Percentiles rank a stretch among this genome's conserved stretches.
These are phyloP conservation scores for Monilinia aucupariae DNA, from an alignment of 2,329 filamentous ascomycete genomes.

Conservation along the genomic window DNA sequence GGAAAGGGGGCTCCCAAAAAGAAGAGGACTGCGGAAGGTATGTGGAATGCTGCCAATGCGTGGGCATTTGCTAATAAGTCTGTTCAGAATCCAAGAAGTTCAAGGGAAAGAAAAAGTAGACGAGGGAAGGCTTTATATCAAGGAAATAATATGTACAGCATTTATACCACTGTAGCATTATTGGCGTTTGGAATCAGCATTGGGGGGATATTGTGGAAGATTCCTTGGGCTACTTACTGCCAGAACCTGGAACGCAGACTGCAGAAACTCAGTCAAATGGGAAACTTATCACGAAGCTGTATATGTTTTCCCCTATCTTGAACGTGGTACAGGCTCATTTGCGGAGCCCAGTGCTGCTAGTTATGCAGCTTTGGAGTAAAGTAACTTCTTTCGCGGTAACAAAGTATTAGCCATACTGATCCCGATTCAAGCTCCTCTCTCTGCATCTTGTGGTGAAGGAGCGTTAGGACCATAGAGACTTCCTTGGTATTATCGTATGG, in stretches of 20 bases:
- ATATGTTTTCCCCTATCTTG: neutral
- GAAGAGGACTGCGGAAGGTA: conserved; percentile 58
- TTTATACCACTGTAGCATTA: conserved; percentile 30
- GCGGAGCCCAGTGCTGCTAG: neutral
- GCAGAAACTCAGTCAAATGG: conserved; percentile 10
- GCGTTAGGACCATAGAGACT: too few species aligned
- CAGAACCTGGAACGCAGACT: neutral
- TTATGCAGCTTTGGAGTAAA: neutral
- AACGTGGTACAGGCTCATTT: neutral
- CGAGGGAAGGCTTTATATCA: conserved; percentile 17
- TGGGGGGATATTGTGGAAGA: neutral
- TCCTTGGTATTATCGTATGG: neutral
- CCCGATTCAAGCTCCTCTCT: neutral
- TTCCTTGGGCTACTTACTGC: neutral
- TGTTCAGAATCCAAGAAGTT: conserved; percentile 42
- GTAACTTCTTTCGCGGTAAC: neutral
- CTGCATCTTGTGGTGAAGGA: neutral
- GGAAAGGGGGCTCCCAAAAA: conserved; percentile 89
- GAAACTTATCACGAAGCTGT: neutral
- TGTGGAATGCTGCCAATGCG: conserved; percentile 16
- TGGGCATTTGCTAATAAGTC: neutral
- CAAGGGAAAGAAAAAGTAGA: conserved; percentile 43
- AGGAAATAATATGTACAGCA: conserved; percentile 24
- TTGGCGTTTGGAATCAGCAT: conserved; percentile 29
- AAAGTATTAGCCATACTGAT: neutral